Conservation (phyloP, 2,329 filamentous ascomycete species). For the Eutypella sp. region DNA sequence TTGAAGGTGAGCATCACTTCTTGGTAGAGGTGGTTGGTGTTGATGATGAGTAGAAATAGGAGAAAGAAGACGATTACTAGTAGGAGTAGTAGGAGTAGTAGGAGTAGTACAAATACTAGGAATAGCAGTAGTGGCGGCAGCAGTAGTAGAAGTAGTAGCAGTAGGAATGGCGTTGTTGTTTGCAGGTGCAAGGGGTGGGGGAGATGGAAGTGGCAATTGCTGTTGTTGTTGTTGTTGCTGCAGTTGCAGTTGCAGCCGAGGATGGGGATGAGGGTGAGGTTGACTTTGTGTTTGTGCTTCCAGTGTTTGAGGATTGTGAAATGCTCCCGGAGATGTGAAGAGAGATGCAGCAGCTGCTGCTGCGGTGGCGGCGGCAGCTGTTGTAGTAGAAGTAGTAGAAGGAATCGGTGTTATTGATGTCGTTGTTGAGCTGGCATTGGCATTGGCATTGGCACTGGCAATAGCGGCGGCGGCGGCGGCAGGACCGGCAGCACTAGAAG, state of each 20-base stretch:
- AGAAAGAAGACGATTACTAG: not conserved
- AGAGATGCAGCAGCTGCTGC: constrained; percentile 16
- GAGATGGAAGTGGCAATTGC: not conserved
- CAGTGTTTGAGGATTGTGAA: constrained; percentile 9
- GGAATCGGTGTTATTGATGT: not conserved
- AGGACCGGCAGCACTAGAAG: constrained; percentile 2
- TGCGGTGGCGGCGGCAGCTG: not conserved
- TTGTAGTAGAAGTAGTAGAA: not conserved
- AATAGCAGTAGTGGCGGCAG: not conserved
- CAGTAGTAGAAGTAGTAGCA: not conserved
- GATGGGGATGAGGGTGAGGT: constrained; percentile 2
- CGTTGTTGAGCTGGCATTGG: too few relatives aligned
- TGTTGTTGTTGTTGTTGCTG: constrained; percentile 3
- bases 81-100: not conserved
- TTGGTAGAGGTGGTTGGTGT: too few relatives aligned
- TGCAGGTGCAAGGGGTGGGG: too few relatives aligned
- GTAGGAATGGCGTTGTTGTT: not conserved
- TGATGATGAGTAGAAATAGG: constrained; percentile 19
- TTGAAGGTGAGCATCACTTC: too few relatives aligned
- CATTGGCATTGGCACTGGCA: too few relatives aligned
- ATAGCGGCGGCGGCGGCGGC: not conserved
- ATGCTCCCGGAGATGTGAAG: constrained; percentile 20
- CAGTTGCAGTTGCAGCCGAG: constrained; percentile 8
- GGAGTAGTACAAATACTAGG: too few relatives aligned
- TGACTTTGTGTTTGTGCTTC: constrained; percentile 14